Conservation (phyloP, 768 basidiomycete genomes). For the Suillus paluster region DNA sequence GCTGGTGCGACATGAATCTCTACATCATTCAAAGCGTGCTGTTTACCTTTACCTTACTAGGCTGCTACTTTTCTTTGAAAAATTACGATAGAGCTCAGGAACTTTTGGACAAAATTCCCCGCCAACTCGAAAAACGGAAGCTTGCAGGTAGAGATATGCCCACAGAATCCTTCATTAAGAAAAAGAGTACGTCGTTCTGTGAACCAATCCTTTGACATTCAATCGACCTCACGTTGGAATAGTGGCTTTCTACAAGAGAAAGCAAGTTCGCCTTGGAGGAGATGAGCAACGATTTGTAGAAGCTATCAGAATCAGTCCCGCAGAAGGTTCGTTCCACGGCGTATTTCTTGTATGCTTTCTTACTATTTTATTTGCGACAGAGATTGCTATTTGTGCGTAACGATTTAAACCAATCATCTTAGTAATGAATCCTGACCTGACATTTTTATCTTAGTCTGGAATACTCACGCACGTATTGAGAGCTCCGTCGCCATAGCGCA, state of each 20-base stretch:
- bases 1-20: slow-evolving; percentile 50
- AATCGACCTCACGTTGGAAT: slow-evolving; percentile 3
- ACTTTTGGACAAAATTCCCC: slow-evolving; percentile 66
- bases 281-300: slow-evolving; percentile 55
- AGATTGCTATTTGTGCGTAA: slow-evolving; percentile 70
- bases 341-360: slow-evolving; percentile 1
- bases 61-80: slow-evolving; percentile 65
- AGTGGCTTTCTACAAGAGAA: slow-evolving; percentile 80
- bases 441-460: slow-evolving; percentile 63
- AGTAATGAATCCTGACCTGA: slow-evolving; percentile 12
- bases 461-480: slow-evolving; percentile 67
- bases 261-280: slow-evolving; percentile 60
- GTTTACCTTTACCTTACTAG: slow-evolving; percentile 28
- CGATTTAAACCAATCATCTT: neutral
- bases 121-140: slow-evolving; percentile 60
- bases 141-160: slow-evolving; percentile 71
- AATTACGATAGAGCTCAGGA: slow-evolving; percentile 61
- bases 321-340: slow-evolving; percentile 59
- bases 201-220: slow-evolving; percentile 2
- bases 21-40: slow-evolving; percentile 1
- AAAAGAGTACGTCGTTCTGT: slow-evolving; percentile 57
- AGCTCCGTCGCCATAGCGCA: slow-evolving; percentile 58
- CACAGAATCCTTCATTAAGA: slow-evolving; percentile 77
- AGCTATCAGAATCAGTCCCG: slow-evolving; percentile 65
- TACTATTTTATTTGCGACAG: slow-evolving; percentile 37